Conservation (phyloP, 2,329 filamentous ascomycete species). For the Arthrinium puccinioides region DNA sequence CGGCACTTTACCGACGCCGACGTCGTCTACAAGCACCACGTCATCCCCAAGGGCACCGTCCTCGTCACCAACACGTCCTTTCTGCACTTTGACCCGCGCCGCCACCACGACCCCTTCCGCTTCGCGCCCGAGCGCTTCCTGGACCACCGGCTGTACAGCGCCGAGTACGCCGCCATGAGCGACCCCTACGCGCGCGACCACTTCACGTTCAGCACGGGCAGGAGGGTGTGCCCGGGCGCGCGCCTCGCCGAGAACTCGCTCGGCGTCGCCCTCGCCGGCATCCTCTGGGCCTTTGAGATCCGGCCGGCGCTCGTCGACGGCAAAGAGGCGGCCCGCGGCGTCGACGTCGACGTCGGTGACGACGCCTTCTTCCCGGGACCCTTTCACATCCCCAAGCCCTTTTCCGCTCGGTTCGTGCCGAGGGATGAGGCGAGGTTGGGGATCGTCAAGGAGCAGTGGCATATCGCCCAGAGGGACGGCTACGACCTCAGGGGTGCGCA, state of each 20-base stretch:
- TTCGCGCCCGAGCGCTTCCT: constrained; percentile 14
- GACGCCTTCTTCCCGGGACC: constrained; percentile 5
- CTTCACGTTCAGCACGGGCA: constrained; percentile 35
- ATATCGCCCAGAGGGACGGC: constrained; percentile 9
- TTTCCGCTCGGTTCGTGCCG: constrained; percentile 9
- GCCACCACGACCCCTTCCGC: constrained; percentile 9
- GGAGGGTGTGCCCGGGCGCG: constrained; percentile 37
- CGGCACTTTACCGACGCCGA: constrained; percentile 36
- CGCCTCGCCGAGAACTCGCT: constrained; percentile 40
- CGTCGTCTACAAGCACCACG: constrained; percentile 34
- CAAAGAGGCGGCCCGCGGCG: constrained; percentile 7
- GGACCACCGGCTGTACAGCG: constrained; percentile 6
- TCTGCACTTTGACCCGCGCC: constrained; percentile 13
- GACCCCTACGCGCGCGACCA: constrained; percentile 27
- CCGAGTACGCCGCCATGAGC: constrained; percentile 14
- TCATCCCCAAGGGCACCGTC: constrained; percentile 36
- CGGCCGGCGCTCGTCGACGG: too few species aligned
- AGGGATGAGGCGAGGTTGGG: constrained; percentile 1
- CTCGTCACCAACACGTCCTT: constrained; percentile 25
- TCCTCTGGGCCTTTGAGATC: constrained; percentile 37
- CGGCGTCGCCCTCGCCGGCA: constrained; percentile 12
- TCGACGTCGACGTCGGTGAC: constrained; percentile 3
- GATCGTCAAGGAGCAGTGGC: constrained; percentile 8
- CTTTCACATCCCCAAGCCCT: constrained; percentile 9
- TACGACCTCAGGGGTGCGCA: constrained; percentile 8